Evolutionary conservation across 768 basidiomycete genomes (phyloP), one percentile per base, ranked within the genome.

Genomic region (Boletus tomentosulus): DNA sequence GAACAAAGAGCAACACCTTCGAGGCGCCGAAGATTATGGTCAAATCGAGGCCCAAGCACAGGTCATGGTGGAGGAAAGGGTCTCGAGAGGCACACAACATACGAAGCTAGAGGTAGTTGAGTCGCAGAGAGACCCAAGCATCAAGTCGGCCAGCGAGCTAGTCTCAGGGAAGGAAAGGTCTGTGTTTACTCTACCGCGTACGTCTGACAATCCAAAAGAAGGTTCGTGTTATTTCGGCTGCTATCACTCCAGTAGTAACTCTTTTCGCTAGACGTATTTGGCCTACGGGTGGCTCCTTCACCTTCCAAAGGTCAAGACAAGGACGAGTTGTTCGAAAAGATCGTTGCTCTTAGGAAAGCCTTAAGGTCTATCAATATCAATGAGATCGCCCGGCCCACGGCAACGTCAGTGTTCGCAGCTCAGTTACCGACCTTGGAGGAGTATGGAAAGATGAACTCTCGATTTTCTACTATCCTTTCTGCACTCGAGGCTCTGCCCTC

Each of bases 351-450:
- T 27, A 77, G 86, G 51, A 86, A 78, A 61, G 77, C 80, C 12
- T 71, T 92, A 31, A 79, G 78, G 42, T 78, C 82, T 9, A 74
- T 91, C 55, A 78, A 75, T 50, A 80, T 90, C 57, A 80, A 81
- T 45, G 77, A 81, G 39, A 65, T 74, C 38, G 76, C 78, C 16
- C 76, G 76, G 24, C 80, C 85, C 6, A 67, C 51, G 30, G 48
- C 60, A 28, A 61, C 66, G 6, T 66, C 71, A 6, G 54, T 62
- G 28, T 59, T 65, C 9, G 71, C 77, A n/a, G 57, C 73, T 24
- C 64, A 67, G 28, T 74, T 91, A 34, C 88, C 87, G 2, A 76
- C 73, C 6, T 58, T 73, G 52, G 78, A 77, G 4, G 75, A 81
- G 39, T 74, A 75, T 19, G 67, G 68, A n/a, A 71, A 69, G 43